Percentiles rank a stretch among this genome's conserved stretches.
Evolutionary conservation across 495 filamentous ascomycete genomes (phyloP).

Genomic region (Neurospora sp.): DNA sequence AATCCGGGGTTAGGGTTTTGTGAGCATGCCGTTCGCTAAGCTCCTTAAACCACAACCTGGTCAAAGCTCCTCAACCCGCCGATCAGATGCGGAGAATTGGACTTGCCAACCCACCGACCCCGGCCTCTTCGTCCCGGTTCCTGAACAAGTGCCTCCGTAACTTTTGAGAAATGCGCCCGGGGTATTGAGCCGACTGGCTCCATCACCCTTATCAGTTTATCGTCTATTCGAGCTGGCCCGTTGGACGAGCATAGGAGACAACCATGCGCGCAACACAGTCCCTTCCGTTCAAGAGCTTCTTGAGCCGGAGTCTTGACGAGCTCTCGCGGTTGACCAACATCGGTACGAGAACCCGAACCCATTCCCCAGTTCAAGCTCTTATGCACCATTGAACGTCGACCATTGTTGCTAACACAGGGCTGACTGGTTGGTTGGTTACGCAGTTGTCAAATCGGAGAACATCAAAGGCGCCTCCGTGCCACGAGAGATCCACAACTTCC

Average conservation of each 20-base stretch:
- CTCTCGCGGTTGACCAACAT: conserved; percentile 36
- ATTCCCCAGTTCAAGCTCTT: neutral
- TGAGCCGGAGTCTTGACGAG: conserved; percentile 35
- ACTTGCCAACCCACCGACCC: neutral
- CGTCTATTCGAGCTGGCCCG: neutral
- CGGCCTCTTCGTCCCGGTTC: neutral
- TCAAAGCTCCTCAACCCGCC: neutral
- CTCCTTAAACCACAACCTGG: neutral
- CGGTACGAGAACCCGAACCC: conserved; percentile 17
- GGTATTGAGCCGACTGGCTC: conserved; percentile 10
- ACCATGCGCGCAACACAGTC: conserved; percentile 33
- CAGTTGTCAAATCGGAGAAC: conserved; percentile 40
- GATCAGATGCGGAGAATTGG: neutral
- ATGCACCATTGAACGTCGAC: neutral
- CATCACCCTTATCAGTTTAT: neutral
- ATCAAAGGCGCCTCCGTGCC: conserved; percentile 45
- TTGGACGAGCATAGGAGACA: neutral
- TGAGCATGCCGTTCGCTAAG: neutral
- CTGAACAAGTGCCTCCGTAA: neutral
- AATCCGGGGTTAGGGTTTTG: neutral
- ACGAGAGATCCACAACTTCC: conserved; percentile 54
- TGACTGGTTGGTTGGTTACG: neutral
- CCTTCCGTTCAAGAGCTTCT: conserved; percentile 33
- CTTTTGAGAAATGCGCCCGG: conserved; percentile 3
- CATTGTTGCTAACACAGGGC: neutral